phyloP scores from a whole-genome alignment of 768 basidiomycete genomes.

The Daedaleopsis nitida region DNA sequence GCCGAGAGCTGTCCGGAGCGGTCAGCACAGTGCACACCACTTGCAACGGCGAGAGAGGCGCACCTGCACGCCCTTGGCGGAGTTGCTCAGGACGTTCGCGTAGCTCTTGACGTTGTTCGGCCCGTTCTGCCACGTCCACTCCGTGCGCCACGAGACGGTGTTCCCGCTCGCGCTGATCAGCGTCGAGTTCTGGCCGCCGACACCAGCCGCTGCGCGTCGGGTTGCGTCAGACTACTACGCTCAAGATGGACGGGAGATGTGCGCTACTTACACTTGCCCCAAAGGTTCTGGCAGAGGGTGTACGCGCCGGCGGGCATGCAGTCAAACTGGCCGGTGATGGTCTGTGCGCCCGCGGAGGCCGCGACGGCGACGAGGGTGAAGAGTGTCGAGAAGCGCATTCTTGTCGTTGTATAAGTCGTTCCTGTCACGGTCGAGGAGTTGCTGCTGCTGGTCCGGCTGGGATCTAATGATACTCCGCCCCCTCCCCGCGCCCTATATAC shows the following conservation, averaged over 20 bases:
- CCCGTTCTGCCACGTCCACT: slow-evolving; percentile 52
- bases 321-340: slow-evolving; percentile 45
- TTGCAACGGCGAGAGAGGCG: neutral
- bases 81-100: slow-evolving; percentile 49
- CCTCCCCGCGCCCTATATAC: neutral
- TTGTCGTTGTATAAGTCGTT: neutral
- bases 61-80: slow-evolving; percentile 52
- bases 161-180: slow-evolving; percentile 41
- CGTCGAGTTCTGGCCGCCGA: slow-evolving; percentile 52
- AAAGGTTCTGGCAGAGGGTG: slow-evolving; percentile 59
- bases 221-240: no score
- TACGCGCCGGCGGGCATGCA: slow-evolving; percentile 50
- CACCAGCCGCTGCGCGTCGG: slow-evolving; percentile 40
- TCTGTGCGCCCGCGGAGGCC: slow-evolving; percentile 34
- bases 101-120: slow-evolving; percentile 60
- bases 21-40: neutral
- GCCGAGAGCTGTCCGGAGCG: slow-evolving; percentile 38
- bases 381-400: slow-evolving; percentile 16
- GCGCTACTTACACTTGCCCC: slow-evolving; percentile 44
- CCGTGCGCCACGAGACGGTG: slow-evolving; percentile 54
- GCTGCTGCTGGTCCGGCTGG: no score
- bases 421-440: neutral
- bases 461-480: no score
- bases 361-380: slow-evolving; percentile 13
- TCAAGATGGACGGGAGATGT: neutral